Conservation (phyloP, 495 filamentous ascomycete species). For the Penicillium steckii region DNA sequence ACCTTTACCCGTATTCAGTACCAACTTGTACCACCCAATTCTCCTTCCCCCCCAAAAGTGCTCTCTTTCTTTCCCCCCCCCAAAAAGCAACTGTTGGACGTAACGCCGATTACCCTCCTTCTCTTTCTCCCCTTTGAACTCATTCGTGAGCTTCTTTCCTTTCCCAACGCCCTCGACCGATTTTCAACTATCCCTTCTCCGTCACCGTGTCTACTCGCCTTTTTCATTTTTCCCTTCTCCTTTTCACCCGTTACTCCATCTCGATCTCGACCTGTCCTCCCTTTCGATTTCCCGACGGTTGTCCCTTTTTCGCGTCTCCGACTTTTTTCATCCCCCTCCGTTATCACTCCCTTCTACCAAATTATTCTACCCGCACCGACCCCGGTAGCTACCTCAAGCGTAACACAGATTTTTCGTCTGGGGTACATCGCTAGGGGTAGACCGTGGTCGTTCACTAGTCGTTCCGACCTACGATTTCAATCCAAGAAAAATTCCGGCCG, state of each 20-base stretch:
- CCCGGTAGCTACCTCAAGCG: constrained; percentile 47
- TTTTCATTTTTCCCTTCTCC: background rate
- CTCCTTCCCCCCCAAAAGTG: background rate
- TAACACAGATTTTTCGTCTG: constrained; percentile 43
- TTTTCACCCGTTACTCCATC: background rate
- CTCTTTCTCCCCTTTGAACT: constrained; percentile 11
- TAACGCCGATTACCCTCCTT: constrained; percentile 18
- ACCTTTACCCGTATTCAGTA: no score
- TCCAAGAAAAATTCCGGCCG: constrained; percentile 7
- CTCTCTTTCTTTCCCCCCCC: background rate
- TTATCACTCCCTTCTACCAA: constrained; percentile 10
- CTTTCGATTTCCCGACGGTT: background rate
- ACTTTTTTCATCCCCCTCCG: constrained; percentile 10
- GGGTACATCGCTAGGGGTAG: constrained; percentile 47
- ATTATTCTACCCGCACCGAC: constrained; percentile 18
- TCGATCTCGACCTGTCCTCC: constrained; percentile 8
- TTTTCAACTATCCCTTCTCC: constrained; percentile 13
- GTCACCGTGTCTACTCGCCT: constrained; percentile 4
- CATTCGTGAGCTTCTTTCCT: background rate
- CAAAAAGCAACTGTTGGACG: background rate
- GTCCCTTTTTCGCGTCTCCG: background rate
- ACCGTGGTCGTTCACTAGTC: constrained; percentile 31
- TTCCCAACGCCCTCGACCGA: constrained; percentile 6
- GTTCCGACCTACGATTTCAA: constrained; percentile 9
- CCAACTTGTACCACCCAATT: background rate